Conservation (phyloP, 192 early-diverging fungal genomes). For the Umbelopsis vinacea region DNA sequence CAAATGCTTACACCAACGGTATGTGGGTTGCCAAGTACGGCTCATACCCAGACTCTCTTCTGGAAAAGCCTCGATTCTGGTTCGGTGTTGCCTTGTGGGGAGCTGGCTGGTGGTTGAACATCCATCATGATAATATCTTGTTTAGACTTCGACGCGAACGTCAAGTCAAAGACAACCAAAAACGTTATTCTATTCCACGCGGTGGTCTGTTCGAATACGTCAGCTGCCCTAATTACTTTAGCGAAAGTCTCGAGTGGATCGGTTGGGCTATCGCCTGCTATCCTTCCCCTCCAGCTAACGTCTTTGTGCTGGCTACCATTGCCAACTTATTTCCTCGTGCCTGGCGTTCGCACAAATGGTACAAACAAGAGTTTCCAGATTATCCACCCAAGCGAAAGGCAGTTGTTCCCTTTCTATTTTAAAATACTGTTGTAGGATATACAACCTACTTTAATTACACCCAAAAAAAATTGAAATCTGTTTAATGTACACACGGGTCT, state of each 20-base stretch:
- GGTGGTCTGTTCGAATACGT: slow-evolving; percentile 38
- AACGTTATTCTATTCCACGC: slow-evolving; percentile 37
- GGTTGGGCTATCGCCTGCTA: slow-evolving; percentile 43
- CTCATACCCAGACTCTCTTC: background rate
- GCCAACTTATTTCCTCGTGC: slow-evolving; percentile 46
- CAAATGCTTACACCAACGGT: slow-evolving; percentile 45
- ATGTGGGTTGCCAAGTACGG: slow-evolving; percentile 36
- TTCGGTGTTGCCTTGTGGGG: slow-evolving; percentile 29
- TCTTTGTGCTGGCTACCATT: slow-evolving; percentile 35
- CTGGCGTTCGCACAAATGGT: slow-evolving; percentile 39
- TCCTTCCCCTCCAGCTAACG: slow-evolving; percentile 31
- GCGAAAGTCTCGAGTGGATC: slow-evolving; percentile 45
- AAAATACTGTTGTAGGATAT: background rate
- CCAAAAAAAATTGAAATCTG: too few species aligned
- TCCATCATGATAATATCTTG: slow-evolving; percentile 46
- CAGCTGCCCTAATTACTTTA: slow-evolving; percentile 44
- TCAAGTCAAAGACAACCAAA: background rate
- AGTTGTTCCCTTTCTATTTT: slow-evolving; percentile 44
- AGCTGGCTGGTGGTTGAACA: slow-evolving; percentile 37
- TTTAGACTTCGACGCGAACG: slow-evolving; percentile 29
- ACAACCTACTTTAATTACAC: background rate
- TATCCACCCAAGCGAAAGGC: slow-evolving; percentile 43
- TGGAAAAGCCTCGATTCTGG: slow-evolving; percentile 14
- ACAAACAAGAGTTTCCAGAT: slow-evolving; percentile 35
- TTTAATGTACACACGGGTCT: slow-evolving; percentile 4